These are phyloP conservation scores for Botryotinia narcissicola DNA, from an alignment of 2,329 filamentous ascomycete genomes.

Conservation along the genomic window DNA sequence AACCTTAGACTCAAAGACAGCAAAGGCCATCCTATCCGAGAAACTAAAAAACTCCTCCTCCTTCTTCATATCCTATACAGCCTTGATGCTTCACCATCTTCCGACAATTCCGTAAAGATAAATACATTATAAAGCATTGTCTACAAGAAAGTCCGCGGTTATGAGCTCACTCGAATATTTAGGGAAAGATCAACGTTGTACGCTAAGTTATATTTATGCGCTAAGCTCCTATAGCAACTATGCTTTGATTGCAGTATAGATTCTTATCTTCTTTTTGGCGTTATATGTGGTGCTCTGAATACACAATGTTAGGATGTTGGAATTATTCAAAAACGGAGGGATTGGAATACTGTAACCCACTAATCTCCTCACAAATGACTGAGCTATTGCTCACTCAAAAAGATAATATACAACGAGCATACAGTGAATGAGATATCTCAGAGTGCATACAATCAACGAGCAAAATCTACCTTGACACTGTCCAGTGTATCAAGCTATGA, in stretches of 20 bases:
- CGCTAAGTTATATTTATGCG: too few relatives aligned
- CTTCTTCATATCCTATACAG: accelerated
- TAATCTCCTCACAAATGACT: accelerated
- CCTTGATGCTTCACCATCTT: accelerated
- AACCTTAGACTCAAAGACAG: accelerated
- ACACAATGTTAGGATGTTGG: too few relatives aligned
- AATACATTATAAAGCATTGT: neutral
- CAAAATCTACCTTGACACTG: neutral
- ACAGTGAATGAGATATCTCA: neutral
- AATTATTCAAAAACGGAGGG: neutral
- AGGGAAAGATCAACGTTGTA: too few relatives aligned
- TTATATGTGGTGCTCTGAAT: too few relatives aligned
- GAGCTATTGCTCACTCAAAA: accelerated
- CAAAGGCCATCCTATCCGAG: neutral
- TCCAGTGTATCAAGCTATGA: neutral
- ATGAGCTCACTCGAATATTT: neutral
- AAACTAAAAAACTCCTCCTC: accelerated
- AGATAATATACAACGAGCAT: neutral
- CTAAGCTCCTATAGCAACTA: too few relatives aligned
- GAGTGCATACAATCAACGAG: neutral
- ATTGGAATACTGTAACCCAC: neutral
- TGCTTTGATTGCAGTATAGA: too few relatives aligned
- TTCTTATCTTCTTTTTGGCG: too few relatives aligned
- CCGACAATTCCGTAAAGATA: neutral
- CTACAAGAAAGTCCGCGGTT: neutral